Evolutionary conservation across 2,329 filamentous ascomycete species (phyloP).

Genomic region (Penicillium griseofulvum): DNA sequence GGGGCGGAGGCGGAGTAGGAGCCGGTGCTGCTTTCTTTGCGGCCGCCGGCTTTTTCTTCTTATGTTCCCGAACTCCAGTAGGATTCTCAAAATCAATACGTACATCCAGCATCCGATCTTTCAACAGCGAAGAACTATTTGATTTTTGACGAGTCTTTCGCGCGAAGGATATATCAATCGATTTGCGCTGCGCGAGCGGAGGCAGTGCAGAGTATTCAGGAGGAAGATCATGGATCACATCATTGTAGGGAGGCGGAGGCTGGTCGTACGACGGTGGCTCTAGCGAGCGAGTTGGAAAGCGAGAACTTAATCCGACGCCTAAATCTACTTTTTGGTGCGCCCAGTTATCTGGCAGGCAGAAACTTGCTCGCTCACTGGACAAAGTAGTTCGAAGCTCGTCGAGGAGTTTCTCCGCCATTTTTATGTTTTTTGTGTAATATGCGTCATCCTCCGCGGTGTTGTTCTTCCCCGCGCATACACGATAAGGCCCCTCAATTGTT

Average conservation of each 20-base stretch:
- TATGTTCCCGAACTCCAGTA: slow-evolving; percentile 33
- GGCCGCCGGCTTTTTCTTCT: slow-evolving; percentile 31
- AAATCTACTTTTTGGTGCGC: neutral
- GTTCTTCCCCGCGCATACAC: slow-evolving; percentile 1
- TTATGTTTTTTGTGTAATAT: neutral
- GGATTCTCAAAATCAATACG: slow-evolving; percentile 27
- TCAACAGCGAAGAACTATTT: slow-evolving; percentile 4
- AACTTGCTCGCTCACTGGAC: neutral
- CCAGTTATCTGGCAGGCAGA: neutral
- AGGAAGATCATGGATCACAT: slow-evolving; percentile 34
- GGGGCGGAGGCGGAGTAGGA: slow-evolving; percentile 9
- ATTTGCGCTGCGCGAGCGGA: slow-evolving; percentile 27
- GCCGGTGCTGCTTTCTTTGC: slow-evolving; percentile 16
- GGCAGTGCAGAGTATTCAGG: slow-evolving; percentile 33
- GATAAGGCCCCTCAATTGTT: slow-evolving; percentile 4
- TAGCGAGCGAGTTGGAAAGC: neutral
- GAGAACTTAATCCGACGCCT: slow-evolving; percentile 11
- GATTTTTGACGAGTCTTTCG: slow-evolving; percentile 7
- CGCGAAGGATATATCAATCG: slow-evolving; percentile 5
- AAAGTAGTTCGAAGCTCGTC: slow-evolving; percentile 14
- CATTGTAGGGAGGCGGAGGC: slow-evolving; percentile 34
- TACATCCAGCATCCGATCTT: slow-evolving; percentile 9
- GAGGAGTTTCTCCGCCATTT: slow-evolving; percentile 6
- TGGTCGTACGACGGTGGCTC: slow-evolving; percentile 21
- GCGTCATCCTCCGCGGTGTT: neutral